Base-by-base conservation (phyloP, 208 protist species). In the Trypanosomatidae sp. region DNA sequence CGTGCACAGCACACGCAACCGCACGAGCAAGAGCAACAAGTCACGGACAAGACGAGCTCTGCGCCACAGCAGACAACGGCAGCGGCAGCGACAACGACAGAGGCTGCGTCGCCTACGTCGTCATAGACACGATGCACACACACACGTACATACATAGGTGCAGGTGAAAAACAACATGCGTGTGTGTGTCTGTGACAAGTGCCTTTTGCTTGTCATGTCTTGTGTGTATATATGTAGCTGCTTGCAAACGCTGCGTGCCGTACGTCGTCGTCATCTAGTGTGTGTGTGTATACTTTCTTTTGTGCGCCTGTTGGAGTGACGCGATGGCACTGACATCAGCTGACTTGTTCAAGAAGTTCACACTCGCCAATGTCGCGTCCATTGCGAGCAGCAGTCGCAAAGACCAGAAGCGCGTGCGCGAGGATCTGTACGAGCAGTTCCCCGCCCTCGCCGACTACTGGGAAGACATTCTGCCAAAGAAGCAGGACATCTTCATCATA, bases 381-480 rank as follows among this genome's bases (percentile, higher is more conserved):
- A 90, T 90, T 35, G 85, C 85, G 26, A 78, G 71, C 53, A 83
- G 66, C 47, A 88, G 70, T 53, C 65, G 76, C 28, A 88, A 82
- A 52, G 85, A 94, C 37, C 90, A 96, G 56, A 69, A 85, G 54
- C 76, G 81, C 40, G 85, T 97, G 18, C 80, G 92, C 13, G 48
- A 53, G n/a, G 54, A 66, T 22, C 79, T 98, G 19, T 55, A 74
- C 22, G 75, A 79, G 38, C 86, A 96, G 73, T 97, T 82, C 51
- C 82, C 80, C 11, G 42, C 56, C 16, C 53, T 97, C 8, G 71
- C 61, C 30, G 67, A 81, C 11, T 73, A 80, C 43, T 86, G 89
- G 76, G 94, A 97, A 19, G 90, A 96, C 6, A 91, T 98, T 27
- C 52, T 98, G 22, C 93, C 95, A 7, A 95, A 91, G 45, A 96